A percentile compares a stretch with the other conserved stretches of the same genome.
These are phyloP conservation scores for Chloropicon primus DNA, from an alignment of 139 green algal species.

Conservation along the genomic window DNA sequence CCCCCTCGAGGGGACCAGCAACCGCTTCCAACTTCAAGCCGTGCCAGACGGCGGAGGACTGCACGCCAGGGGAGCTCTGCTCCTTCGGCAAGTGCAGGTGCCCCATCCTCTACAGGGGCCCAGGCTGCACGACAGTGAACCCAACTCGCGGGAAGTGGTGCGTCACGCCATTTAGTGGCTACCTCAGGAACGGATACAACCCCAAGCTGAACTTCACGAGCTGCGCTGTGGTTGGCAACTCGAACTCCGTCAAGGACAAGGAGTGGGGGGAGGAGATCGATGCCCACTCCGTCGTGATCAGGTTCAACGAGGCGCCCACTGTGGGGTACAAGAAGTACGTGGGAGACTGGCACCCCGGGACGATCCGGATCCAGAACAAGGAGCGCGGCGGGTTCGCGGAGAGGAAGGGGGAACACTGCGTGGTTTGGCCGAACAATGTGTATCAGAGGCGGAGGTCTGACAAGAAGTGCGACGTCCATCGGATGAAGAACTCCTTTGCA, in stretches of 20 bases:
- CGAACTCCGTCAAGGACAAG: not conserved
- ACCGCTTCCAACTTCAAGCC: not conserved
- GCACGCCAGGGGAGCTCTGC: not conserved
- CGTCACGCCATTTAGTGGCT: not conserved
- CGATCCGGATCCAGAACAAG: slow-evolving; percentile 12
- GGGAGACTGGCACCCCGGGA: not conserved
- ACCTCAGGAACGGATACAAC: not conserved
- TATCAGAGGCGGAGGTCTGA: slow-evolving; percentile 2
- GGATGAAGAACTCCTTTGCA: slow-evolving; percentile 7
- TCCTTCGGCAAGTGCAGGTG: not conserved
- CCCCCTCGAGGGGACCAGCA: no score
- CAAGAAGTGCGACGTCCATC: slow-evolving; percentile 9
- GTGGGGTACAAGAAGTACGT: not conserved
- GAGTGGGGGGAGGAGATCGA: slow-evolving; percentile 9
- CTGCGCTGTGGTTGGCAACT: slow-evolving; percentile 6
- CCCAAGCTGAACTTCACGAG: not conserved
- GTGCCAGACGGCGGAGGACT: not conserved
- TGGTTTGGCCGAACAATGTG: slow-evolving; percentile 12
- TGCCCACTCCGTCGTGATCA: slow-evolving; percentile 6
- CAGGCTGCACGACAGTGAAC: not conserved
- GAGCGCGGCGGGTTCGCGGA: slow-evolving; percentile 9
- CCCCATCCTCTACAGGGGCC: not conserved
- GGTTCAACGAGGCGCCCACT: slow-evolving; percentile 6
- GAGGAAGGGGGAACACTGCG: slow-evolving; percentile 12
- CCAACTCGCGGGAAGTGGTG: not conserved